Evolutionary conservation across 306 rosid species (phyloP).

Genomic region (Pyrus betulifolia): DNA sequence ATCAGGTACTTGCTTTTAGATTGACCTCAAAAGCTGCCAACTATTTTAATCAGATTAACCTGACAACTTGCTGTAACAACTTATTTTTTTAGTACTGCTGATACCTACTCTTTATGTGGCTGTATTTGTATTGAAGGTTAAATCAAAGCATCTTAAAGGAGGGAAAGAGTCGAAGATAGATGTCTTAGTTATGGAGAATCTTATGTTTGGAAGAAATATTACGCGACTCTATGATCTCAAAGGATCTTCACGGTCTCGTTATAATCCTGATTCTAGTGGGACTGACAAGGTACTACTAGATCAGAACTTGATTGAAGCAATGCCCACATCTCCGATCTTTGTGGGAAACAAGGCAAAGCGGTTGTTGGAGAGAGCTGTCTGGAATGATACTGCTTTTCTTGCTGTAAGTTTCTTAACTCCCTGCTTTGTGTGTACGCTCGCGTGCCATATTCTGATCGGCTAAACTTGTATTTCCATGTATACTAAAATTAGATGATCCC

Average conservation of each 20-base stretch:
- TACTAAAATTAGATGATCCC: neutral
- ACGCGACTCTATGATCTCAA: slow-evolving; percentile 87
- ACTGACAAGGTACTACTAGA: slow-evolving; percentile 83
- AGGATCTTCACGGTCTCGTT: slow-evolving; percentile 88
- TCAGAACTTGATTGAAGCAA: slow-evolving; percentile 92
- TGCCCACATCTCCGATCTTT: slow-evolving; percentile 98
- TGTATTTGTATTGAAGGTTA: slow-evolving; percentile 58
- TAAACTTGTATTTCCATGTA: neutral
- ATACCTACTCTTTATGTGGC: neutral
- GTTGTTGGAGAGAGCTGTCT: slow-evolving; percentile 83
- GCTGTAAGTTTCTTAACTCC: slow-evolving; percentile 57
- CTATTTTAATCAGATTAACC: neutral
- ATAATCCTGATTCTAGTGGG: slow-evolving; percentile 74
- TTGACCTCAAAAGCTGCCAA: neutral
- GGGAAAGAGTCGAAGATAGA: slow-evolving; percentile 78
- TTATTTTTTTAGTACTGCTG: neutral
- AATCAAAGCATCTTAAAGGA: slow-evolving; percentile 75
- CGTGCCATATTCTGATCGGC: neutral
- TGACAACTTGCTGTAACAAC: neutral
- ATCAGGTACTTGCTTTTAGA: slow-evolving; percentile 58
- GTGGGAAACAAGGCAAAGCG: slow-evolving; percentile 92
- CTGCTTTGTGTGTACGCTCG: neutral
- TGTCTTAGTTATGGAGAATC: slow-evolving; percentile 97
- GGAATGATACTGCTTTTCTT: slow-evolving; percentile 95
- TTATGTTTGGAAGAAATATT: slow-evolving; percentile 65